phyloP scores from a whole-genome alignment of 139 green algal genomes.

The Volvox africanus region DNA sequence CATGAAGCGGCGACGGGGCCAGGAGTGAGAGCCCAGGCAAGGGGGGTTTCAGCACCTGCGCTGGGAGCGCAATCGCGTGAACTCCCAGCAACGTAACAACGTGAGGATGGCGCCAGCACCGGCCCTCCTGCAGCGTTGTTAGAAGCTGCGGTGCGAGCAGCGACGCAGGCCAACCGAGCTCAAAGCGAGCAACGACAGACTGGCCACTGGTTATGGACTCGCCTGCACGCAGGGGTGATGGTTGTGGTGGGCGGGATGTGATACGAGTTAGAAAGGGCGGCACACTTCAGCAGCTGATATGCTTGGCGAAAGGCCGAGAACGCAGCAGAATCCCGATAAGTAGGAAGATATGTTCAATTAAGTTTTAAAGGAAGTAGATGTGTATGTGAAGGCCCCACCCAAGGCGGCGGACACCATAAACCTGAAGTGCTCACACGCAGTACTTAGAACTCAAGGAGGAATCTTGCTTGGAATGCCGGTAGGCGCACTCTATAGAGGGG shows the following conservation, averaged over 20 bases:
- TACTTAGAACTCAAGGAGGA: too few relatives aligned
- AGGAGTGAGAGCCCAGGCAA: neutral
- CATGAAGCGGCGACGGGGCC: neutral
- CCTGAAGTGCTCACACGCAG: too few relatives aligned
- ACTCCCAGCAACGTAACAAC: neutral
- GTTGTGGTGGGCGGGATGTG: too few relatives aligned
- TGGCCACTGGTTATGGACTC: neutral
- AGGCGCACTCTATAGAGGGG: too few relatives aligned
- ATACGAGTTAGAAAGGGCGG: too few relatives aligned
- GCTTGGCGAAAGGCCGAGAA: too few relatives aligned
- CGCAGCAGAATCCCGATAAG: too few relatives aligned
- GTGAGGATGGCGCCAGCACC: neutral
- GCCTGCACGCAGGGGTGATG: neutral
- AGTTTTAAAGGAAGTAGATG: too few relatives aligned
- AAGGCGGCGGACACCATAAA: too few relatives aligned
- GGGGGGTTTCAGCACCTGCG: neutral
- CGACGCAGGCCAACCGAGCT: neutral
- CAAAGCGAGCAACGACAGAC: slow-evolving; percentile 8
- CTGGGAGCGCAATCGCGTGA: neutral
- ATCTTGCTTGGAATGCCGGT: too few relatives aligned
- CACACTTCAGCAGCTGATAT: neutral
- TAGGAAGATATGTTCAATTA: too few relatives aligned
- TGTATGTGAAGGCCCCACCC: too few relatives aligned
- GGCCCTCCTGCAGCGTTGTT: neutral
- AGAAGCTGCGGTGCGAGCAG: slow-evolving; percentile 17